Base-by-base conservation (phyloP, 2,329 filamentous ascomycete species). In the Neoascochyta sp. region DNA sequence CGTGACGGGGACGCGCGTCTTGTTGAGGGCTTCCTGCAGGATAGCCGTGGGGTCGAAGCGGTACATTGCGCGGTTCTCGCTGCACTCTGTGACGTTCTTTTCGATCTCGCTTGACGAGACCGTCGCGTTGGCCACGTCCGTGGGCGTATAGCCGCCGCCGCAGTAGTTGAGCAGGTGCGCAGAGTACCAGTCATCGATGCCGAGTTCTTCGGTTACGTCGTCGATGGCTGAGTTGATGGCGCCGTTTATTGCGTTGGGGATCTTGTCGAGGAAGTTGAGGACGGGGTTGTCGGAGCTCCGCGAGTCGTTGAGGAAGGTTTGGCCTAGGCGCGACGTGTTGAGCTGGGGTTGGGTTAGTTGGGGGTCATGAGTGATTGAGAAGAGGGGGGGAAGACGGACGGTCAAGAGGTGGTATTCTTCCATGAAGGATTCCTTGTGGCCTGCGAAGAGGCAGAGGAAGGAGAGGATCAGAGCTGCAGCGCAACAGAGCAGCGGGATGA, bases 131-230 rank as follows among this genome's bases (percentile, higher is more conserved):
- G 66, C 45, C 5, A 65, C 39, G n/a, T 66, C 49, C 26, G 38
- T 29, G 10, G 69, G 68, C 2, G 56, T 60, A 57, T 69, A 73
- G 44, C 62, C 63, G 32, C 70, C 70, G 36, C 62, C 67, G 61
- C 79, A 82, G 62, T 74, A 76, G 54, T 75, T 68, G 60, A 80
- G 70, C 32, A 81, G 50, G 53, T 82, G 76, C 10, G 73, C 66
- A 12, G 69, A 72, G 62, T 81, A 81, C 59, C 75, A 82, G 55
- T 80, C 72, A 22, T 75, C 66, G 19, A 80, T 64, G 20, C 75
- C 73, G 10, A 79, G 58, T 11, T 65, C 56, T 24, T 66, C 54
- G 12, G 70, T 67, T 15, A 75, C 52, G 32, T 70, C 56, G 47
- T 70, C 62, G 32, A 74, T 54, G 20, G 62, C 54, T 32, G 62